Conservation (phyloP, 2,329 filamentous ascomycete genomes). For the Zalaria obscura region DNA sequence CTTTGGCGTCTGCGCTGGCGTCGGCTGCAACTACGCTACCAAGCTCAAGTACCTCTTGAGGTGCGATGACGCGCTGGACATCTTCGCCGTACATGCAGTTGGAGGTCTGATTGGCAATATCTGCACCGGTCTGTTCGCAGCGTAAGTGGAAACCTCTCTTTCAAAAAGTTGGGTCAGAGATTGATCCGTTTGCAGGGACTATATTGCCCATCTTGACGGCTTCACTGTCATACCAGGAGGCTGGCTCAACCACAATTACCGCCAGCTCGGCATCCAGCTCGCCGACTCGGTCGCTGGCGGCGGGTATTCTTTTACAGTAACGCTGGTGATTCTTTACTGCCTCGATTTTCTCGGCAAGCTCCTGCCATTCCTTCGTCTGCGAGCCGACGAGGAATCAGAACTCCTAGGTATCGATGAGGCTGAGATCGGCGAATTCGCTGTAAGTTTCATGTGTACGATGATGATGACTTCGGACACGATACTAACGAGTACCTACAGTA, state of each 20-base stretch:
- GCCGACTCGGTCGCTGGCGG: constrained; percentile 67
- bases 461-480: constrained; percentile 69
- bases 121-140: constrained; percentile 68
- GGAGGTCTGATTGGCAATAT: constrained; percentile 70
- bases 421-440: constrained; percentile 85
- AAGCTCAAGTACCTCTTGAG: constrained; percentile 76
- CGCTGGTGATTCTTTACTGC: constrained; percentile 53
- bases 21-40: constrained; percentile 76
- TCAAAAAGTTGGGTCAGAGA: not conserved
- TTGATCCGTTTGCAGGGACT: constrained; percentile 35
- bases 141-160: constrained; percentile 30
- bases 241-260: constrained; percentile 73
- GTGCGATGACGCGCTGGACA: constrained; percentile 77
- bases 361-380: constrained; percentile 60
- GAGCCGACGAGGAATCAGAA: constrained; percentile 63
- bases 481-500: constrained; percentile 42
- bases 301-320: constrained; percentile 64
- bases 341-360: constrained; percentile 58
- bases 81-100: constrained; percentile 70
- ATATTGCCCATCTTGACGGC: constrained; percentile 71
- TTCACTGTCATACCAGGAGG: constrained; percentile 53
- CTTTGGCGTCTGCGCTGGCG: constrained; percentile 62
- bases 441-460: constrained; percentile 54
- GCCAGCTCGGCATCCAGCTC: constrained; percentile 71
- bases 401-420: constrained; percentile 76